Base-by-base conservation (phyloP, 2,329 filamentous ascomycete species). In the Alternaria brassicicola region DNA sequence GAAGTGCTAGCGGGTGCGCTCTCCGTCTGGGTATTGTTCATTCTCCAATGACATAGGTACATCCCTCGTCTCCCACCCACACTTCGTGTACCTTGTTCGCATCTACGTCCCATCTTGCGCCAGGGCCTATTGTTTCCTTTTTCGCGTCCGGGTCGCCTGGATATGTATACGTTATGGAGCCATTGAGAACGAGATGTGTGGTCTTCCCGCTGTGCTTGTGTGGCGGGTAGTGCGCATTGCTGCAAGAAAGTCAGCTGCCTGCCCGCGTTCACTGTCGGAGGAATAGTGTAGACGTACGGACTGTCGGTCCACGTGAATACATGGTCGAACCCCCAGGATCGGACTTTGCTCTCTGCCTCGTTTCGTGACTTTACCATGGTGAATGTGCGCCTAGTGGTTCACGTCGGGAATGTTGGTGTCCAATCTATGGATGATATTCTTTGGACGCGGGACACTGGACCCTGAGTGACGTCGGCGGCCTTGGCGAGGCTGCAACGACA, bases 271-370 rank as follows among this genome's bases (percentile, higher is more conserved):
- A 41, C 6, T 30, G 19, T 35, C 26, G 15, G 13, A 9, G 13
- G 23, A 46, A 15, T 6, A 15, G 33, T 28, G 25, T 30, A 23
- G 56, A 83, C 86, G 73, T 83, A 91, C 88, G 88, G 86, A 21
- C 81, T 78, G 75, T 92, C 89, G 7, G 84, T 87, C 89, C 89
- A 92, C 3, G 88, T 91, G 63, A 90, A 90, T 69, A 90, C 88
- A 48, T 87, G 81, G 3, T 74, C 65, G 71, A 91, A 92, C 1
- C 89, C 89, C 89, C 89, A 91, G 1, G 84, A 85, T 33, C 82
- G 82, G 25, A 92, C 89, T 69, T 89, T 79, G 48, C 79, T 77
- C 73, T 92, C 88, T 35, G 80, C 79, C 38, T 85, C 80, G 57
- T 71, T 75, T 53, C 76, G 80, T 30, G 80, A 78, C 65, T 79